phyloP scores from a whole-genome alignment of 768 basidiomycete genomes.

The Cystobasidium ongulense region DNA sequence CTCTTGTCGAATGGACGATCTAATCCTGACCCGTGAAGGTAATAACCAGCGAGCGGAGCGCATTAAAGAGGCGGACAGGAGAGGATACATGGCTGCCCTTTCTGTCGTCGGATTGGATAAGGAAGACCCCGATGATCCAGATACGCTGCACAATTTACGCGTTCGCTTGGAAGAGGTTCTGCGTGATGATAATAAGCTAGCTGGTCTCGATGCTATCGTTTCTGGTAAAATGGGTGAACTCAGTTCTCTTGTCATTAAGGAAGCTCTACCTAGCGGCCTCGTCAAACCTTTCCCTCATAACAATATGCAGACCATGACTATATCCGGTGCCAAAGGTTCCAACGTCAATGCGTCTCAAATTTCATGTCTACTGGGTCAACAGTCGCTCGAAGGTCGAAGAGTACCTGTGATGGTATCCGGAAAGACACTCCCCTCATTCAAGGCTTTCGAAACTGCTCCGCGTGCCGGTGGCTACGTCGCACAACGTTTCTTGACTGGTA shows the following conservation, averaged over 20 bases:
- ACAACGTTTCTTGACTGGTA: constrained; percentile 95
- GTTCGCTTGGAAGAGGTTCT: constrained; percentile 78
- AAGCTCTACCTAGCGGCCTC: constrained; percentile 74
- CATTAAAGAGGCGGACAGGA: constrained; percentile 58
- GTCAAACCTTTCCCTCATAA: constrained; percentile 93
- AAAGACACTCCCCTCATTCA: constrained; percentile 95
- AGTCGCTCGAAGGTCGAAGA: constrained; percentile 94
- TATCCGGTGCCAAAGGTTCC: constrained; percentile 95
- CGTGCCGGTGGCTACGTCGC: constrained; percentile 97
- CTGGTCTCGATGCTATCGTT: constrained; percentile 63
- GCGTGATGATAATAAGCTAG: constrained; percentile 94
- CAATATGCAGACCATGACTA: constrained; percentile 98
- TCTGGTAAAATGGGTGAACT: constrained; percentile 69
- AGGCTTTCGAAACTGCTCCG: constrained; percentile 92
- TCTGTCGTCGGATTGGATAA: constrained; percentile 51
- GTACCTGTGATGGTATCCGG: constrained; percentile 99
- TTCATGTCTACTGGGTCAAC: constrained; percentile 94
- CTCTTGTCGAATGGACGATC: constrained; percentile 97
- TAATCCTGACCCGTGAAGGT: constrained; percentile 75
- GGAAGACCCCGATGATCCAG: constrained; percentile 56
- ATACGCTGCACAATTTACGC: constrained; percentile 46
- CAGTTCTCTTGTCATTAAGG: constrained; percentile 80
- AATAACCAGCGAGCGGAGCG: constrained; percentile 63
- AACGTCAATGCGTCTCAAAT: constrained; percentile 96
- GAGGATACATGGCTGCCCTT: constrained; percentile 79